Base-by-base conservation (phyloP, 768 basidiomycete species). In the Pseudohyphozyma bogoriensis region DNA sequence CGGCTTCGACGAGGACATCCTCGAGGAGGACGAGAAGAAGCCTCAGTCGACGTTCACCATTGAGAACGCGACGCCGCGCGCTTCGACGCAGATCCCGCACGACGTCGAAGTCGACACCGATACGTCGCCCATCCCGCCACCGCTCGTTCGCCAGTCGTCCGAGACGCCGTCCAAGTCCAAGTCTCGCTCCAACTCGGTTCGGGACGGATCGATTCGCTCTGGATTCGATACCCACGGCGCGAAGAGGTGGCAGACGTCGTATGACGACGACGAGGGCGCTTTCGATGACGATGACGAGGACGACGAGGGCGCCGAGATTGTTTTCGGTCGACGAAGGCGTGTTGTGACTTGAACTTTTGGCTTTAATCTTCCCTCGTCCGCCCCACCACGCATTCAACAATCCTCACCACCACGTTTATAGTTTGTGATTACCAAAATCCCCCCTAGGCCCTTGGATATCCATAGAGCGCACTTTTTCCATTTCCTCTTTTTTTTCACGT, bases 291-390 rank as follows among this genome's bases (percentile, higher is more conserved):
- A 15, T 24, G 37, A 40, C 16, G 36, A 40, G 10, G 53, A 54
- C 16, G 53, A 54, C 6, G 53, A 54, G 39, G 53, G 44, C 29
- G 53, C 28, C 16, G 53, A 42, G 52, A 49, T 44, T 44, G 42
- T 44, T 24, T 22, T 44, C 22, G 42, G 22, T 20, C 42, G 35
- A 24, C 4, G 35, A 37, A 29, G 28, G 15, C 29, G 47, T 29
- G 28, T 15, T 49, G 15, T 31, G 29, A 11, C 2, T 49, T 13
- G 47, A 26, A 20, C 4, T 15, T n/a, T n/a, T n/a, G n/a, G n/a
- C n/a, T n/a, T n/a, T n/a, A n/a, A n/a, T n/a, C n/a, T n/a, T n/a
- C n/a, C n/a, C n/a, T n/a, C n/a, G n/a, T n/a, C n/a, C n/a, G n/a
- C n/a, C n/a, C n/a, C n/a, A n/a, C n/a, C n/a, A n/a, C n/a, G n/a